These are phyloP conservation scores for Pyricularia sp. DNA, from an alignment of 2,329 filamentous ascomycete genomes.

Conservation along the genomic window DNA sequence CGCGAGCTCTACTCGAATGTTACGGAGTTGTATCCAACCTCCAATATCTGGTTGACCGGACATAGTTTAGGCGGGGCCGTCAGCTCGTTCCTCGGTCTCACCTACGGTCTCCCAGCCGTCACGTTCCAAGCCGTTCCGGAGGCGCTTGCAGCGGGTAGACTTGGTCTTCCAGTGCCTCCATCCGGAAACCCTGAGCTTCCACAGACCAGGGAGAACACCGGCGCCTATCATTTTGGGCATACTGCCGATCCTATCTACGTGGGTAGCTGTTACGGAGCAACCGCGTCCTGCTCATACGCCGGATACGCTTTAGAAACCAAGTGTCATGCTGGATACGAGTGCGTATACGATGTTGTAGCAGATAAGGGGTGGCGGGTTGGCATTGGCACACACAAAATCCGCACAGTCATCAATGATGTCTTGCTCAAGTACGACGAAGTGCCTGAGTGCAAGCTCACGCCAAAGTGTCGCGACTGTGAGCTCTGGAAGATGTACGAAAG, in stretches of 20 bases:
- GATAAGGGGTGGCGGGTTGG: slow-evolving; percentile 89
- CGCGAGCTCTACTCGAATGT: slow-evolving; percentile 87
- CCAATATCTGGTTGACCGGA: slow-evolving; percentile 79
- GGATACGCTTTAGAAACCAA: slow-evolving; percentile 87
- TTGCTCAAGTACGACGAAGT: slow-evolving; percentile 71
- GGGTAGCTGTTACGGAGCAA: slow-evolving; percentile 82
- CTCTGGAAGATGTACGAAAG: slow-evolving; percentile 93
- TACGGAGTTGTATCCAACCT: slow-evolving; percentile 71
- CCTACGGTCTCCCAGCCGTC: slow-evolving; percentile 79
- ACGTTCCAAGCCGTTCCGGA: slow-evolving; percentile 92
- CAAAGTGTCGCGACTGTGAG: slow-evolving; percentile 77
- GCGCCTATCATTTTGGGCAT: slow-evolving; percentile 82
- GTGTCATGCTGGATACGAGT: slow-evolving; percentile 84
- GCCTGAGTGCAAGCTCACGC: slow-evolving; percentile 61
- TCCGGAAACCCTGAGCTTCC: slow-evolving; percentile 58
- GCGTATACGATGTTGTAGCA: slow-evolving; percentile 81
- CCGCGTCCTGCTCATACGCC: slow-evolving; percentile 76
- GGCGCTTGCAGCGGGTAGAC: slow-evolving; percentile 68
- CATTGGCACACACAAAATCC: slow-evolving; percentile 83
- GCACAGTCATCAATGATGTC: slow-evolving; percentile 76
- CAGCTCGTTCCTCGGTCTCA: slow-evolving; percentile 75
- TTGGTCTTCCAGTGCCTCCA: slow-evolving; percentile 77
- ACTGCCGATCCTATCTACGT: slow-evolving; percentile 90
- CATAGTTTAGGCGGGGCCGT: slow-evolving; percentile 89
- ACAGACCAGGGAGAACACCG: slow-evolving; percentile 60